A percentile compares a stretch with the other conserved stretches of the same genome.
Conservation (phyloP, 345 rosid genomes). For the Arabidopsis suecica region DNA sequence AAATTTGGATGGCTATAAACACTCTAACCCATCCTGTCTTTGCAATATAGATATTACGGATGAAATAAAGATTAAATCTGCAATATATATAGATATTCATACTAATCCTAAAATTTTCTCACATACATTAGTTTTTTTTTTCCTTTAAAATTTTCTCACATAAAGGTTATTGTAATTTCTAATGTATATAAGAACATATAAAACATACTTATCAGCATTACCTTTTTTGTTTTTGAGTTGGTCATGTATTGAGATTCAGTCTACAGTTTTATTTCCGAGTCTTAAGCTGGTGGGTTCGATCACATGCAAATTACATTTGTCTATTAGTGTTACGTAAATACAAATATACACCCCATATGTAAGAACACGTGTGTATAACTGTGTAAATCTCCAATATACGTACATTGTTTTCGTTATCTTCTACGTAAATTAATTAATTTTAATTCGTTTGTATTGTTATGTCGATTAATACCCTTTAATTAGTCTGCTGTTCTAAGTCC, state of each 20-base stretch:
- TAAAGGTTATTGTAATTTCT: neutral
- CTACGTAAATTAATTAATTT: constrained; percentile 20
- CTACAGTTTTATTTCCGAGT: constrained; percentile 34
- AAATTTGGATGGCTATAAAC: neutral
- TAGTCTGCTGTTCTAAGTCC: constrained; percentile 33
- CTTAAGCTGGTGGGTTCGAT: constrained; percentile 42
- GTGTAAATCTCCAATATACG: constrained; percentile 22
- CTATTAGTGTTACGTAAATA: constrained; percentile 21
- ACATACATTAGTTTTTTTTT: neutral
- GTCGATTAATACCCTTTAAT: constrained; percentile 29
- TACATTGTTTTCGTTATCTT: constrained; percentile 34
- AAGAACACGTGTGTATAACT: constrained; percentile 29
- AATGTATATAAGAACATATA: neutral
- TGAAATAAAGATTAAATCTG: neutral
- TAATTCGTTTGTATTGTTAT: neutral
- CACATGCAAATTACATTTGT: constrained; percentile 42
- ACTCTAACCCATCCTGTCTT: neutral
- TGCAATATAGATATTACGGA: neutral
- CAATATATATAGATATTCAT: neutral
- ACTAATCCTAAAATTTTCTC: neutral
- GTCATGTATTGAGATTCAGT: constrained; percentile 31
- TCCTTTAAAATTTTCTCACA: no score
- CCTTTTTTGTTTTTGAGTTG: constrained; percentile 5
- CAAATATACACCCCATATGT: constrained; percentile 25
- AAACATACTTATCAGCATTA: constrained; percentile 10